These are phyloP conservation scores for Pseudogymnoascus sp. DNA, from an alignment of 2,329 filamentous ascomycete species.

Conservation along the genomic window DNA sequence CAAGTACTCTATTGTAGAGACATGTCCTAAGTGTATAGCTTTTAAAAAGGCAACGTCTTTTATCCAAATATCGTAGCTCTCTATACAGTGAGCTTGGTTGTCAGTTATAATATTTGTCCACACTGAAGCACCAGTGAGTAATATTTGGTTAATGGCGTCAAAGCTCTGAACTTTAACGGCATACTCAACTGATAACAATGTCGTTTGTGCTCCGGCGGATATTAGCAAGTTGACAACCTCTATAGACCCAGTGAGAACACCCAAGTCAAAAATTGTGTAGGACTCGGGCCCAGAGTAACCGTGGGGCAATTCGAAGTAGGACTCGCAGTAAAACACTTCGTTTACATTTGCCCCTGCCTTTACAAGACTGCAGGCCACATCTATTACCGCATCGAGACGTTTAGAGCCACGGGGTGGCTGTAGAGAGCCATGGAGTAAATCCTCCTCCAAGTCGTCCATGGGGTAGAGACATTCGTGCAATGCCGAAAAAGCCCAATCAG, in stretches of 20 bases:
- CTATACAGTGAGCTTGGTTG: background rate
- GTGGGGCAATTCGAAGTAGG: background rate
- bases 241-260: background rate
- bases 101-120: background rate
- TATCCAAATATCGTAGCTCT: background rate
- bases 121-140: background rate
- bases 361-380: background rate
- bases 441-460: fast-evolving
- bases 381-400: no score
- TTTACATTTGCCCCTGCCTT: background rate
- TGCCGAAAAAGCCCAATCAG: background rate
- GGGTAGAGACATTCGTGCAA: background rate
- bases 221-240: background rate
- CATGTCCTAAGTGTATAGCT: background rate
- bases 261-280: background rate
- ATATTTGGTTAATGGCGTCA: background rate
- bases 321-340: background rate
- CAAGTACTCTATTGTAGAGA: background rate
- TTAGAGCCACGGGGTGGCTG: background rate
- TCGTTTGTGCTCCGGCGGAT: background rate
- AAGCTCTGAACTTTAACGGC: background rate
- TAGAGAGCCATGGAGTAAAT: background rate
- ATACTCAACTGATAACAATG: background rate
- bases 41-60: background rate
- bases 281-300: background rate